phyloP scores from a whole-genome alignment of 306 rosid genomes.

The Aeschynomene evenia region DNA sequence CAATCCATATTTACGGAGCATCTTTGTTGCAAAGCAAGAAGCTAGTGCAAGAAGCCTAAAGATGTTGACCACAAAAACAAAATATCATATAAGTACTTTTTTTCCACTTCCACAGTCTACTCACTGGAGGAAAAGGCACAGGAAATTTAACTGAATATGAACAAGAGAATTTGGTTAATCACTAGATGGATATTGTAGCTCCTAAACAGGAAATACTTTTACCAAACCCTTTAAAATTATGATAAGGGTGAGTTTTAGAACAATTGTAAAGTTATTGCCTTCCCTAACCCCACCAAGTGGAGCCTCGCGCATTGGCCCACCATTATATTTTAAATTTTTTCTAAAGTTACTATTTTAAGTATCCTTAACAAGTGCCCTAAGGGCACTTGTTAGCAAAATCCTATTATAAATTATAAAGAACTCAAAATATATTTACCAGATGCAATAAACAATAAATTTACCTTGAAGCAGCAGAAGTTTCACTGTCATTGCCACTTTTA shows the following conservation, averaged over 20 bases:
- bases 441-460: constrained; percentile 37
- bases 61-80: constrained; percentile 28
- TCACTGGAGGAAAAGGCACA: constrained; percentile 9
- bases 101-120: constrained; percentile 10
- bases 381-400: no score
- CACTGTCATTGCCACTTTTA: constrained; percentile 73
- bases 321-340: no score
- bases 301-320: background rate
- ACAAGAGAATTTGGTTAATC: constrained; percentile 1
- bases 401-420: constrained; percentile 26
- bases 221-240: no score
- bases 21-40: constrained; percentile 77
- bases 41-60: constrained; percentile 86
- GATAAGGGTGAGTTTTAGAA: no score
- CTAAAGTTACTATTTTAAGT: no score
- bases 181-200: background rate
- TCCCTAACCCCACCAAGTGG: no score
- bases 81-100: constrained; percentile 11
- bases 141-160: constrained; percentile 21
- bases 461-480: constrained; percentile 92
- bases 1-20: constrained; percentile 82
- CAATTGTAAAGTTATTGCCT: no score
- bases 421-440: constrained; percentile 9
- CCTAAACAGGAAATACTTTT: no score
- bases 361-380: no score